Conservation (phyloP, 306 rosid genomes). For the Medicago truncatula region DNA sequence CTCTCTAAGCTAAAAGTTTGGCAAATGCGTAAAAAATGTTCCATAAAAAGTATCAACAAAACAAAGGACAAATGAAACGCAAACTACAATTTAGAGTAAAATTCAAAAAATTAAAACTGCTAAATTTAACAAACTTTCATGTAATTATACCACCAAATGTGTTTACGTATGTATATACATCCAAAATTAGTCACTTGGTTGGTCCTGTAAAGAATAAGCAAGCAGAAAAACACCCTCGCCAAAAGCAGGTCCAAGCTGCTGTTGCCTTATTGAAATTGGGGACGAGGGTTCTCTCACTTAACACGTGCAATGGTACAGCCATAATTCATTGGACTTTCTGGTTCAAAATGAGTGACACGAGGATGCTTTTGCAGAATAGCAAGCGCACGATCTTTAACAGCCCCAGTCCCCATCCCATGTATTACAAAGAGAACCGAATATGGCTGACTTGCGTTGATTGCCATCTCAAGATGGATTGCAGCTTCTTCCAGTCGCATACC, state of each 20-base stretch:
- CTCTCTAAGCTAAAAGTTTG: neutral
- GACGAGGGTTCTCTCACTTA: conserved; percentile 58
- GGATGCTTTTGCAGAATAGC: conserved; percentile 69
- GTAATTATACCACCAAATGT: conserved; percentile 18
- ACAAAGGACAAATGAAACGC: conserved; percentile 5
- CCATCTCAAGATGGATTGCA: conserved; percentile 75
- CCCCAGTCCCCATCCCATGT: conserved; percentile 94
- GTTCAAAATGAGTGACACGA: conserved; percentile 71
- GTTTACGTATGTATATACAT: conserved; percentile 28
- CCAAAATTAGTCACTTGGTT: neutral
- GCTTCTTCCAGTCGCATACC: conserved; percentile 92
- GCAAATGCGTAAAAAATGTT: conserved; percentile 26
- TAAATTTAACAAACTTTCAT: conserved; percentile 7
- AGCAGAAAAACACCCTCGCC: neutral
- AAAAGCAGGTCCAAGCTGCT: conserved; percentile 18
- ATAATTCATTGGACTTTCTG: conserved; percentile 78
- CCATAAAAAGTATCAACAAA: conserved; percentile 3
- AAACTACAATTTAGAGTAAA: conserved; percentile 1
- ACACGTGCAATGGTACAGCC: conserved; percentile 94
- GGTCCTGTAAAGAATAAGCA: conserved; percentile 22
- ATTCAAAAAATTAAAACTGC: conserved; percentile 29
- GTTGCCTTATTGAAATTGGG: conserved; percentile 30
- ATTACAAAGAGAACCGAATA: conserved; percentile 81
- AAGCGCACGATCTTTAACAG: conserved; percentile 68
- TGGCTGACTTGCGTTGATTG: conserved; percentile 60